Base-by-base conservation (phyloP, 2,329 filamentous ascomycete species). In the Beauveria sp. region DNA sequence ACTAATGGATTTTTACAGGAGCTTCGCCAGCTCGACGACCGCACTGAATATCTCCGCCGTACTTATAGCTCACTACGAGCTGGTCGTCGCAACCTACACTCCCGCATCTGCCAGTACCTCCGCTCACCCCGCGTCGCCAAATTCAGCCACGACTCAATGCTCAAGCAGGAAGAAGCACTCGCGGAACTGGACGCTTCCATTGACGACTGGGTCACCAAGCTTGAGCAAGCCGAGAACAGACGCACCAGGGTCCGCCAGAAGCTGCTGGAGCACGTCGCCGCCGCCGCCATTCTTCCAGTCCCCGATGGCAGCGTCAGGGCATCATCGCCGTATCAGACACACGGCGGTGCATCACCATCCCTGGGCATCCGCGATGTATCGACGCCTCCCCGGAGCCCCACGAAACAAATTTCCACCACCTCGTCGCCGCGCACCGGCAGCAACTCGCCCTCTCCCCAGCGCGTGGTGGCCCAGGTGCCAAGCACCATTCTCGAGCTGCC, bases 161-260 rank as follows among this genome's bases (percentile, higher is more conserved):
- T 93, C 48, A 90, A 88, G 75, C 89, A 93, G 71, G 89, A 93
- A 72, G 89, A 93, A 73, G 88, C 88, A 1, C 79, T 93, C 12
- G 84, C 86, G 1, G 89, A 92, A 71, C 82, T 93, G 7, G 89
- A 93, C 69, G 77, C 81, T 18, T 89, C 87, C 3, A 93, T 93
- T 65, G 90, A 93, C 68, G 88, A 91, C 70, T 93, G 90, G 87
- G 85, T 90, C 54, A 80, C 76, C 67, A 93, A 93, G 75, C 82
- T 93, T n/a, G 90, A 93, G 69, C 83, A 88, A 65, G 88, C 89
- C 10, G 90, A 93, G 73, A 91, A 92, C 70, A 81, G 90, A 69
- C 85, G 89, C 46, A 87, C 86, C 18, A 82, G 88, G 7, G 85
- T 93, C 50, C 83, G 89, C 43, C 89, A 93, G 71, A 93, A 92